Conservation (phyloP, 805 yeast genomes). For the Alloascoidea hylecoeti region DNA sequence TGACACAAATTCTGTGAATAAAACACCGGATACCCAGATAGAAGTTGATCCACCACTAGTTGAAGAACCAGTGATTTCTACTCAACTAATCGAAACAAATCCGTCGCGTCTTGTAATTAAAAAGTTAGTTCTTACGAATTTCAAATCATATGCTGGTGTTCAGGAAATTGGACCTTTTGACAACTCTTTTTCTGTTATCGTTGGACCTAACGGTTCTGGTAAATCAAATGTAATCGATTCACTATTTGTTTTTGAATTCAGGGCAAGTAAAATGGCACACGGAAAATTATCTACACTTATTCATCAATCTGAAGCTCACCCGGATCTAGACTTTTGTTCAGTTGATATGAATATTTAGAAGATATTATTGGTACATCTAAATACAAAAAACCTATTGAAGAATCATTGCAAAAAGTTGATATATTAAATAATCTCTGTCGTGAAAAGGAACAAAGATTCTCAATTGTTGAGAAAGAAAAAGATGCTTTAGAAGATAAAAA, state of each 20-base stretch:
- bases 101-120: constrained; percentile 56
- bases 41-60: too few species aligned
- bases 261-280: constrained; percentile 95
- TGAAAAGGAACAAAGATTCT: constrained; percentile 70
- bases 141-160: constrained; percentile 90
- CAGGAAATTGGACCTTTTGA: constrained; percentile 94
- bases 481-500: constrained; percentile 38
- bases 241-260: constrained; percentile 91
- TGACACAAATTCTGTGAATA: too few species aligned
- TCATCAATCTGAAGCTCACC: constrained; percentile 72
- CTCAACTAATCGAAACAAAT: too few species aligned
- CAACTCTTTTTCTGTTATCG: constrained; percentile 87
- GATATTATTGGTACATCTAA: constrained; percentile 92
- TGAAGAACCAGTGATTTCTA: too few species aligned
- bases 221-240: constrained; percentile 98
- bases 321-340: constrained; percentile 58
- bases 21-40: too few species aligned
- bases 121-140: constrained; percentile 61
- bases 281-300: constrained; percentile 85
- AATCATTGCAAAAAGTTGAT: constrained; percentile 43
- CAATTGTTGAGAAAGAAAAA: constrained; percentile 68
- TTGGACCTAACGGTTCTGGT: constrained; percentile 98
- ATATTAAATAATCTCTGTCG: constrained; percentile 62
- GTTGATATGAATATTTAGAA: constrained; percentile 95
- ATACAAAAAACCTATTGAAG: constrained; percentile 68